phyloP scores from a whole-genome alignment of 2,329 filamentous ascomycete genomes.

The Juglanconis oblonga region DNA sequence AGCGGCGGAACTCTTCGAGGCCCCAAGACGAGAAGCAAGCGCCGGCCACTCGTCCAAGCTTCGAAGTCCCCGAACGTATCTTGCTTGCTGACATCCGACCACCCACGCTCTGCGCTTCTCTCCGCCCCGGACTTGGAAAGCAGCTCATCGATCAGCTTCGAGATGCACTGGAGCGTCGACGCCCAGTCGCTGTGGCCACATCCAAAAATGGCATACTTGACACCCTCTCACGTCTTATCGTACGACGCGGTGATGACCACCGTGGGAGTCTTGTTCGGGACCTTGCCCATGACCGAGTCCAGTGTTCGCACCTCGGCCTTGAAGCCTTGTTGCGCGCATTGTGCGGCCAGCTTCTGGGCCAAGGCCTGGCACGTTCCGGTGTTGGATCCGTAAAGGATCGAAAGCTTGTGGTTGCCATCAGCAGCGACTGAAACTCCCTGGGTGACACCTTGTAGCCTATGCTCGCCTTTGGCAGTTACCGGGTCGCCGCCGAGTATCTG shows the following conservation, averaged over 20 bases:
- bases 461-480: neutral
- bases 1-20: conserved; percentile 34
- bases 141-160: conserved; percentile 56
- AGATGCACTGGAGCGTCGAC: conserved; percentile 65
- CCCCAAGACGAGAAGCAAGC: conserved; percentile 32
- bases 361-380: conserved; percentile 72
- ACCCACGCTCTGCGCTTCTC: neutral
- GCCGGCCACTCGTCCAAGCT: conserved; percentile 59
- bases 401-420: conserved; percentile 33
- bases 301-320: conserved; percentile 50
- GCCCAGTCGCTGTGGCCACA: conserved; percentile 57
- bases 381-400: conserved; percentile 73
- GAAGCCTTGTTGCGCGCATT: conserved; percentile 61
- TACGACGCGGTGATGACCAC: conserved; percentile 70
- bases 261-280: conserved; percentile 60
- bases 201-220: conserved; percentile 68
- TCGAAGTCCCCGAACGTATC: conserved; percentile 69
- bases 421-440: neutral
- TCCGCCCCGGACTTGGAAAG: conserved; percentile 49
- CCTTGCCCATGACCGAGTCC: conserved; percentile 57
- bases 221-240: conserved; percentile 57
- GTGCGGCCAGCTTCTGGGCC: conserved; percentile 59
- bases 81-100: conserved; percentile 58
- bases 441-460: neutral
- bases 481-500: neutral